Evolutionary conservation across 2,329 filamentous ascomycete genomes (phyloP).

Genomic region (Magnaporthiopsis rhizophila): DNA sequence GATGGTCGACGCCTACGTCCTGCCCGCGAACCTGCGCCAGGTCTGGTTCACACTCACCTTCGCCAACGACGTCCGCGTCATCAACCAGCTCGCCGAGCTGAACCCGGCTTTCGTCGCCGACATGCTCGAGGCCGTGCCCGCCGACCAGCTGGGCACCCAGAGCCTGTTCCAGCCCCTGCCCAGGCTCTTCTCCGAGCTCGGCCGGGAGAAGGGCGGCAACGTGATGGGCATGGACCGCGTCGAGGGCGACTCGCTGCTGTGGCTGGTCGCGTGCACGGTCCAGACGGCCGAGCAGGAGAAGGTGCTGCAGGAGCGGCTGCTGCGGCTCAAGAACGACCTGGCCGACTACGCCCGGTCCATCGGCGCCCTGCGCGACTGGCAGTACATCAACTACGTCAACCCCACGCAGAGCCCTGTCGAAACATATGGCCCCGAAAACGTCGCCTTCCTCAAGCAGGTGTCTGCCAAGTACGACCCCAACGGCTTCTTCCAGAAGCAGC

Average conservation of each 20-base stretch:
- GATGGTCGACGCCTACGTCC: slow-evolving; percentile 6
- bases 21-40: slow-evolving; percentile 1
- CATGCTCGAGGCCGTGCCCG: slow-evolving; percentile 19
- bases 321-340: slow-evolving; percentile 20
- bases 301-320: slow-evolving; percentile 23
- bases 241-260: slow-evolving; percentile 23
- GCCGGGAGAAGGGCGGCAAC: slow-evolving; percentile 28
- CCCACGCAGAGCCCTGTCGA: slow-evolving; percentile 22
- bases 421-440: slow-evolving; percentile 26
- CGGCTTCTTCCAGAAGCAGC: slow-evolving; percentile 26
- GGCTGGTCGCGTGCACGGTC: slow-evolving; percentile 22
- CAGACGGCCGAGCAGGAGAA: slow-evolving; percentile 17
- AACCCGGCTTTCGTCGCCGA: slow-evolving; percentile 29
- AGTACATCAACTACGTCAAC: slow-evolving; percentile 26
- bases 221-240: slow-evolving; percentile 28
- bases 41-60: slow-evolving; percentile 19
- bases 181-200: slow-evolving; percentile 19
- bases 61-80: slow-evolving; percentile 23
- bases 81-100: slow-evolving; percentile 26
- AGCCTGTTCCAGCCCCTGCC: slow-evolving; percentile 29
- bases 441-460: slow-evolving; percentile 20
- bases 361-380: slow-evolving; percentile 9
- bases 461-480: slow-evolving; percentile 27
- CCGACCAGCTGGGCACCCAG: slow-evolving; percentile 24
- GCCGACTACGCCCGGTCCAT: slow-evolving; percentile 20